Conservation (phyloP, 1,284 basidiomycete species). For the Cutaneotrichosporon curvatum region DNA sequence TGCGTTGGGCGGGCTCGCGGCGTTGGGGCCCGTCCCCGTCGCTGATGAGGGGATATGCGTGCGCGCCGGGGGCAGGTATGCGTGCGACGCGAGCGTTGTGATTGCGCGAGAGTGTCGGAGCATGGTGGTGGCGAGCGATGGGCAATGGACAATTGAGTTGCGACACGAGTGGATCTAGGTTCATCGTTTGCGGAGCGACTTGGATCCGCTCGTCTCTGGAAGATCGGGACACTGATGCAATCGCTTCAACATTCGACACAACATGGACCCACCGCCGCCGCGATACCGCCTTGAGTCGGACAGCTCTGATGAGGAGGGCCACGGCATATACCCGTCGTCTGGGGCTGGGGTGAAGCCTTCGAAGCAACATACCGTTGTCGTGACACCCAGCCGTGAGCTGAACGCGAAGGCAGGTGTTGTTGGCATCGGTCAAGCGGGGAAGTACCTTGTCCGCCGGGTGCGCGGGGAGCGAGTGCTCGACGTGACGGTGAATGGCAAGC, state of each 20-base stretch:
- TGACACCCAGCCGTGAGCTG: too few relatives aligned
- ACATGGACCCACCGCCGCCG: slow-evolving; percentile 36
- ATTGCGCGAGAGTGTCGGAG: not conserved
- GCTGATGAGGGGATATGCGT: not conserved
- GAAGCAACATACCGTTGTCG: too few relatives aligned
- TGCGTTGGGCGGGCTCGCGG: slow-evolving; percentile 1
- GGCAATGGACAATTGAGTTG: too few relatives aligned
- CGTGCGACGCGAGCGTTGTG: slow-evolving; percentile 15
- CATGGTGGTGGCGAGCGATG: too few relatives aligned
- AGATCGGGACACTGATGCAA: too few relatives aligned
- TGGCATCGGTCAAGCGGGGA: slow-evolving; percentile 32
- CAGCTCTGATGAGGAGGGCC: slow-evolving; percentile 42
- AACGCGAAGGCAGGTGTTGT: slow-evolving; percentile 14
- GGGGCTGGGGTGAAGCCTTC: too few relatives aligned
- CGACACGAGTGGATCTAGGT: too few relatives aligned
- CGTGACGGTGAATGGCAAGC: slow-evolving; percentile 10
- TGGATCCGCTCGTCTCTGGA: too few relatives aligned
- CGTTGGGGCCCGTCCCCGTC: slow-evolving; percentile 1
- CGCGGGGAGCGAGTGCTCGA: slow-evolving; percentile 7
- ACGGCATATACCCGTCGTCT: slow-evolving; percentile 27
- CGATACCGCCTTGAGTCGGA: slow-evolving; percentile 44
- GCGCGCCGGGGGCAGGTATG: slow-evolving; percentile 11
- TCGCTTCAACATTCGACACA: too few relatives aligned
- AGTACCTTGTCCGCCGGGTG: slow-evolving; percentile 20
- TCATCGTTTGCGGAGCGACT: too few relatives aligned